Conservation (phyloP, 2,329 filamentous ascomycete genomes). For the Colletotrichum trifolii region DNA sequence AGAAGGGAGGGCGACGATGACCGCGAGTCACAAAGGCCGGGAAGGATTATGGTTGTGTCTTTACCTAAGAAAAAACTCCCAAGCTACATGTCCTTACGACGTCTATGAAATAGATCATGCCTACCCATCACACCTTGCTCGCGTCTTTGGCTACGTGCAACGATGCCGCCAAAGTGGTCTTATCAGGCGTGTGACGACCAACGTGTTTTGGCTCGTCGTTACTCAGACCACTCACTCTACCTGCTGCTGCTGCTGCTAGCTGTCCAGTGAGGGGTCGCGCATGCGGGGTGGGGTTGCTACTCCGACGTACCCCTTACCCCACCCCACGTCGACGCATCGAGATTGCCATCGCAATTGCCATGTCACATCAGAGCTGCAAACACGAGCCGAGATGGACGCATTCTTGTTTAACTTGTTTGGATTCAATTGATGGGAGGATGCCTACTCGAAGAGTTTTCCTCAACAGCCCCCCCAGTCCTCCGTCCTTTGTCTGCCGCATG, state of each 20-base stretch:
- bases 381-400: too few species aligned
- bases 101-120: slow-evolving; percentile 36
- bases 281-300: background rate
- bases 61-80: slow-evolving; percentile 31
- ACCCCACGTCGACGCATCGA: too few species aligned
- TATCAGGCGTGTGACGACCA: background rate
- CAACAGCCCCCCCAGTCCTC: too few species aligned
- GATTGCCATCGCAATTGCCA: too few species aligned
- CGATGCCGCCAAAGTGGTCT: background rate
- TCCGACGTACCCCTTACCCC: background rate
- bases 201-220: background rate
- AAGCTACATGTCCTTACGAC: slow-evolving; percentile 33
- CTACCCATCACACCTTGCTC: slow-evolving; percentile 21
- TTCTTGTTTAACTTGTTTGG: too few species aligned
- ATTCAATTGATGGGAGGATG: too few species aligned
- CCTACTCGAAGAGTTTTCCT: too few species aligned
- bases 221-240: slow-evolving; percentile 10
- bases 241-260: background rate
- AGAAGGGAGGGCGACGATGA: slow-evolving; percentile 23
- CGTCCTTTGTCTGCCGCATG: too few species aligned
- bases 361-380: too few species aligned
- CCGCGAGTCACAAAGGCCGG: slow-evolving; percentile 22
- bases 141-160: background rate
- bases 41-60: slow-evolving; percentile 34
- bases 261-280: background rate